Evolutionary conservation across 139 green algal species (phyloP), one percentile per base, ranked within the genome.

Genomic region (Chlorella sp.): DNA sequence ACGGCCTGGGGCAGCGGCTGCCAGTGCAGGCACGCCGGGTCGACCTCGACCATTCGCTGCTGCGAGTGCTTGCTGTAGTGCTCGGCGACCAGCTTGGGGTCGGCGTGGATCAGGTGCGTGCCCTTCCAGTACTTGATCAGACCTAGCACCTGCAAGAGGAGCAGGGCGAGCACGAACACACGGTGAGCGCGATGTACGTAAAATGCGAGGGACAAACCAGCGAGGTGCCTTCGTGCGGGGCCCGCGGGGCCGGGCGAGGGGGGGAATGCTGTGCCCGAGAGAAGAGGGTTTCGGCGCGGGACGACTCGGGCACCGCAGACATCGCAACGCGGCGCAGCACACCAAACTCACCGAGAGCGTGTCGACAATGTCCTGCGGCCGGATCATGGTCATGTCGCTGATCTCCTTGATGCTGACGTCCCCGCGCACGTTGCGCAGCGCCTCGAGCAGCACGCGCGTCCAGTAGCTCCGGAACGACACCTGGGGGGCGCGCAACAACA

Each of bases 381-480:
- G 71, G 55, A 88, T 86, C 80, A 86, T 88, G 36, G 83, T 88
- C 31, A 66, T 60, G 32, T 88, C 83, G 4, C 49, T 73, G 72
- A 87, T 83, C 72, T 97, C 94, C 85, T 95, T 94, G 71, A 98
- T 96, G 67, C 77, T 92, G 27, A 98, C 74, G 77, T 84, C 87
- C 2, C 83, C 83, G 49, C 85, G 85, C 66, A 90, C 76, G 26
- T 94, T 83, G 27, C 92, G 86, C 71, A 98, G 80, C 35, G 93
- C 86, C 66, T 95, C 84, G 51, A 99, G 84, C 79, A 99, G 83
- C 67, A 92, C 89, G 1, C 94, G 80, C 27, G 93, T 96, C 95
- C 95, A 99, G 88, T 98, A 98, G 59, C 81, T 84, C 55, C 92
- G 83, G 88, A 99, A 99, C 60, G 76, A 91, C 62, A 87, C 82